Base-by-base conservation (phyloP, 345 rosid genomes). In the Garcia nutans region DNA sequence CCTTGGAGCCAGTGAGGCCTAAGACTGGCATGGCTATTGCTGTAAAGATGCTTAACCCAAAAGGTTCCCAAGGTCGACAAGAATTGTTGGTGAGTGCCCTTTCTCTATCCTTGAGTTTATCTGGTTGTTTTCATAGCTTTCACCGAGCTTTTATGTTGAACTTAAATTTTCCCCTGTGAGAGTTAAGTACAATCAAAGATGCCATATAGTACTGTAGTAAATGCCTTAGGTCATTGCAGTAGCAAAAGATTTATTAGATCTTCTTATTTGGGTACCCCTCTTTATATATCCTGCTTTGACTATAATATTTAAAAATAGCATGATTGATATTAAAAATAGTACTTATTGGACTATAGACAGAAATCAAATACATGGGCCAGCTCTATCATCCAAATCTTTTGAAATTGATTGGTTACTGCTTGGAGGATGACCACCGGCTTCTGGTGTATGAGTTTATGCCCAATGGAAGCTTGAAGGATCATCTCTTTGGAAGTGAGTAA, bases 371-470 rank as follows among this genome's bases (percentile, higher is more conserved):
- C 71, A 45, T 80, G 73, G 83, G 80, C 56, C 80, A 70, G 52
- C 74, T 80, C 10, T 41, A 31, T 55, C 72, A 65, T 41, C 69
- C 69, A 20, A 65, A 80, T 76, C 79, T 80, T 10, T 76, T 80
- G 60, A 80, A 75, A 70, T 52, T 80, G 76, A 65, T 80, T 10
- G 83, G 83, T 23, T 80, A 75, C 75, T 80, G 83, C 68, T 57
- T 71, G 20, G 79, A 80, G 55, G 79, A 71, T 57, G 79, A 71
- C 45, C 63, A 75, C 73, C 59, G 76, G 20, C 79, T 80, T 71
- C 73, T 80, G 62, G 83, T 76, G 0, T 80, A 80, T 57, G 83
- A 80, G 74, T 80, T 76, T 59, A 65, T 80, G 79, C 79, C 83
- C 23, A 71, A 71, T 44, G 83, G 83, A 19, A 80, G 79, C 76